Evolutionary conservation across 23 red algal genomes (phyloP).

Genomic region (Chondrus crispus): DNA sequence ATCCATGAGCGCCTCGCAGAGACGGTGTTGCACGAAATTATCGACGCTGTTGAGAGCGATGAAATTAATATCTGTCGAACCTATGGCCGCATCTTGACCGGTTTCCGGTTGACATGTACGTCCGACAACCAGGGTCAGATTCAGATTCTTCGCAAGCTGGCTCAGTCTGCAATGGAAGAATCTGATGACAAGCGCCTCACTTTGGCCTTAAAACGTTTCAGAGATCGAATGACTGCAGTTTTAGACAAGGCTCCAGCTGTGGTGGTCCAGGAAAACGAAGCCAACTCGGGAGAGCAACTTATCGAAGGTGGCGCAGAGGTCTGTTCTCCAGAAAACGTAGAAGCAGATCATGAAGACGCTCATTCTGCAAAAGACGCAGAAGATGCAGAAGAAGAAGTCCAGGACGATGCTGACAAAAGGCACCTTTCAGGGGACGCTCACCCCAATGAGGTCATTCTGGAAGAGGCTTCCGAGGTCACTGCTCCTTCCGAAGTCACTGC

Average conservation of each 20-base stretch:
- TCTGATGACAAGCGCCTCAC: neutral
- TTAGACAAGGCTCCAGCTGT: neutral
- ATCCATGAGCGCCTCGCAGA: slow-evolving; percentile 55
- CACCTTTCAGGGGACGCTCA: no score
- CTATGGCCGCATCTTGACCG: slow-evolving; percentile 32
- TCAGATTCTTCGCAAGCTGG: neutral
- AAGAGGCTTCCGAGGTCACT: no score
- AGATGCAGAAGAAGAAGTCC: no score
- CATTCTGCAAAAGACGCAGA: no score
- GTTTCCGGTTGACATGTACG: neutral
- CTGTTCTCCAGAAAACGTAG: no score
- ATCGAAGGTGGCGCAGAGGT: no score
- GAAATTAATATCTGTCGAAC: slow-evolving; percentile 29
- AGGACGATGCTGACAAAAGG: no score
- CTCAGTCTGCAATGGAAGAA: neutral
- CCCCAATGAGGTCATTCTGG: no score
- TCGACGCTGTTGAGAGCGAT: slow-evolving; percentile 1
- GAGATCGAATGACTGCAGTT: neutral
- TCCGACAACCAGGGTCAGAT: neutral
- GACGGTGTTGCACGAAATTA: slow-evolving; percentile 22
- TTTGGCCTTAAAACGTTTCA: neutral
- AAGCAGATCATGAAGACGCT: no score
- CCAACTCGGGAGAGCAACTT: no score
- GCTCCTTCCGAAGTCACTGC: no score
- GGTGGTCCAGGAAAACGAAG: no score